Base-by-base conservation (phyloP, 176 grass and related monocot genomes). In the Lolium perenne region DNA sequence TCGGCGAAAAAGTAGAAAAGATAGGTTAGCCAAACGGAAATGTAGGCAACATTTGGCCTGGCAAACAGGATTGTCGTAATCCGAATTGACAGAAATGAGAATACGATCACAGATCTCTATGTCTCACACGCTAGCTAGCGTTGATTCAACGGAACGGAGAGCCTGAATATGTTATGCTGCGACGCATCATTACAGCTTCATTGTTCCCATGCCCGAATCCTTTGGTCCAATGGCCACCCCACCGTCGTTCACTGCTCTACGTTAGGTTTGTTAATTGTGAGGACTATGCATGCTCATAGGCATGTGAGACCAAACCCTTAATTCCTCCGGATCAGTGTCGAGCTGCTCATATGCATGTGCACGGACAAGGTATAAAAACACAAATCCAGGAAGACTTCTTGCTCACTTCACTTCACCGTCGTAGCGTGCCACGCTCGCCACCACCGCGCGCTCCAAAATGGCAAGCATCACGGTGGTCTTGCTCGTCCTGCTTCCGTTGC, bases 311-410 rank as follows among this genome's bases (percentile, higher is more conserved):
- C 32, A 73, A 56, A 20, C 45, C 43, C 50, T 90, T 45, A 13
- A 61, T 66, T 86, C 55, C 63, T 63, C 29, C 85, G 88, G 83
- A 82, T 32, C 83, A 64, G 68, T 73, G 77, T 89, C 87, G 82
- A 80, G 47, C 17, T 76, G 50, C 25, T 76, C 32, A 50, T 11
- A 61, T 57, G 23, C 70, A 45, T 8, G 29, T 82, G 88, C 84
- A 56, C 10, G 25, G 14, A 10, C 79, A 38, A 43, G 18, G 49
- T 89, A 82, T 78, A 86, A 83, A 83, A 83, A 74, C 56, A 51
- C 6, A 4, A 38, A 78, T 60, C 77, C 72, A 18, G 38, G 54
- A 83, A 79, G 56, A 38, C 84, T 90, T 90, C 22, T 1, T 47
- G 55, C 79, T 90, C 84, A 90, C 84, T 56, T 0, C 83, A 17